phyloP scores from a whole-genome alignment of 1,284 basidiomycete species.

The Puccinia polysora region DNA sequence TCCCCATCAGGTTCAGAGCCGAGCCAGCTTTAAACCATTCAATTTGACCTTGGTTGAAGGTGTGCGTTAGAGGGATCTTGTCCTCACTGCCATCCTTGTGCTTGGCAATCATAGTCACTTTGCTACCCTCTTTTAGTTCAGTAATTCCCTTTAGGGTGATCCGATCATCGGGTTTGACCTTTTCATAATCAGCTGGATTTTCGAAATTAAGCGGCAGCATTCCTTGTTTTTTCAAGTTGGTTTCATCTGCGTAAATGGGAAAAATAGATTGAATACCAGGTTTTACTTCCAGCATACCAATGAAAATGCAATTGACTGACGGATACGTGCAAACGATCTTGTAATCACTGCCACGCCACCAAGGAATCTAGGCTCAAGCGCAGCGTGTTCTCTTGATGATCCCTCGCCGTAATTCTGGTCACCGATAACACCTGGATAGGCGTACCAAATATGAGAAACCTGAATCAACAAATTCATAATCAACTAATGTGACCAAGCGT shows the following conservation, averaged over 20 bases:
- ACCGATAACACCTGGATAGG: conserved; percentile 53
- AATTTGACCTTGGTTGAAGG: conserved; percentile 74
- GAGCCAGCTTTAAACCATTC: conserved; percentile 92
- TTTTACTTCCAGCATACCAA: conserved; percentile 72
- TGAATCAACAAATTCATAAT: neutral
- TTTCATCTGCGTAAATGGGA: conserved; percentile 50
- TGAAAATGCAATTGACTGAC: conserved; percentile 57
- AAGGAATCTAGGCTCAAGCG: conserved; percentile 39
- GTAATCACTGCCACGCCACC: conserved; percentile 30
- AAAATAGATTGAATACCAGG: no score
- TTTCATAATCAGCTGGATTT: conserved; percentile 84
- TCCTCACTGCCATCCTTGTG: conserved; percentile 75
- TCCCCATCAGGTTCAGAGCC: conserved; percentile 64
- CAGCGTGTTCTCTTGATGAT: conserved; percentile 65
- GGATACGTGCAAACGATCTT: conserved; percentile 37
- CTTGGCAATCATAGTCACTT: conserved; percentile 72
- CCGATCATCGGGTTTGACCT: conserved; percentile 73
- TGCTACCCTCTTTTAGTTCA: conserved; percentile 77
- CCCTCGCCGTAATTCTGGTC: conserved; percentile 98
- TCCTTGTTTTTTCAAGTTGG: conserved; percentile 96
- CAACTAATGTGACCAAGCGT: conserved; percentile 56
- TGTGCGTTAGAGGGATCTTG: conserved; percentile 55
- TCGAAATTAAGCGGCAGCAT: conserved; percentile 88
- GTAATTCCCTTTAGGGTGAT: conserved; percentile 79
- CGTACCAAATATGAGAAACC: neutral